Base-by-base conservation (phyloP, 2,329 filamentous ascomycete genomes). In the Reticulascus tulasneorum region DNA sequence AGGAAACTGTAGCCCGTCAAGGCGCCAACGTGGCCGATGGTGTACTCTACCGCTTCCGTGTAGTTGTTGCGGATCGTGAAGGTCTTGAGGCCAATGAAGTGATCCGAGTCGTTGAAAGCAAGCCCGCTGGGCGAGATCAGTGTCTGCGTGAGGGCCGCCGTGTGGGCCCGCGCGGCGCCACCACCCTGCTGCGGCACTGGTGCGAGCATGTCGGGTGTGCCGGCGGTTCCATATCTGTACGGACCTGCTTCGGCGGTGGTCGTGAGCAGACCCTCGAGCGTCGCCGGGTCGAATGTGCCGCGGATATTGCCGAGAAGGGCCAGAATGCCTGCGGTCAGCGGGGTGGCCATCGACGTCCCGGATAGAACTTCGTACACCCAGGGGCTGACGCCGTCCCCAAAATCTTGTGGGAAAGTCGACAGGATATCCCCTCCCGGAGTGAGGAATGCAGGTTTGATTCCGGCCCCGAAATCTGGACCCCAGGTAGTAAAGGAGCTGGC, bases 311-410 rank as follows among this genome's bases (percentile, higher is more conserved):
- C 38, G 13, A 41, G 26, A 5, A 63, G 49, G 20, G 55, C 58
- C 29, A 51, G 47, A 23, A 56, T 50, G 22, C 58, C 67, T n/a
- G 67, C 63, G 4, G 58, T 51, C 23, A 64, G 57, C 6, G 66
- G 66, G 23, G 58, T 56, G 5, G 66, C 52, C 65, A 72, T 71
- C 3, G 64, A 68, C 2, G 69, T 72, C 21, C 69, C 12, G 19
- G 12, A 5, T n/a, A 17, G 5, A 6, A 5, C 3, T 3, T 9
- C 21, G 5, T 2, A 27, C 35, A 11, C 27, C 37, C 35, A 35
- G 20, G 55, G 59, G 6, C 63, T 44, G 6, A 71, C 56, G n/a
- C 55, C 61, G 39, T 47, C 38, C 20, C 53, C 50, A 9, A 33
- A 28, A n/a, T 38, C 34, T 9, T 8, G 5, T 1, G 38, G 38